Base-by-base conservation (phyloP, 352 stramenopile species). In the Phytophthora pisi region DNA sequence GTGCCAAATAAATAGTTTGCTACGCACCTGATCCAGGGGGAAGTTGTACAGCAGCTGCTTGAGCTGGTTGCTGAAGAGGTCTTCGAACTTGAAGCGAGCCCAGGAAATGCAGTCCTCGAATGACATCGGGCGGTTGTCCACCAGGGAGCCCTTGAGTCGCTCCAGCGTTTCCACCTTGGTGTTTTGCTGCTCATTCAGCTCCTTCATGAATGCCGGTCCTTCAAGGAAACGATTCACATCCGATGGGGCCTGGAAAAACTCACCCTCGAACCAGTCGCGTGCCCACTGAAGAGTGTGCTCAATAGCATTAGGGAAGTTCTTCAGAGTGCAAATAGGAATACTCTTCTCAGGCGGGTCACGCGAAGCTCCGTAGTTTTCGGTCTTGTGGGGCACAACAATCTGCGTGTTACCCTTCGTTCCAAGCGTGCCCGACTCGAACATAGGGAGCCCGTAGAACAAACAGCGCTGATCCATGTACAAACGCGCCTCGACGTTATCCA, bases 291-390 rank as follows among this genome's bases (percentile, higher is more conserved):
- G 77, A 15, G 97, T 99, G 81, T 99, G 98, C 65, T 99, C 96
- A 72, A 99, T 99, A 49, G 98, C 93, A 77, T 99, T 99, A 3
- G 98, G 98, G 69, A 99, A 99, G 82, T 99, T 99, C 83, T 99
- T 99, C 20, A 99, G 82, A 1, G 98, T 99, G 72, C 98, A 99
- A 53, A 99, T 97, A 8, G 98, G 98, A 73, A 99, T 99, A 55
- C 89, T 98, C 82, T 99, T 99, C 80, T 99, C 98, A 5, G 97
- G 97, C 64, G 97, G 97, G 75, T 99, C 98, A 42, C 96, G 93
- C 40, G 96, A 99, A 77, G 93, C 97, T 16, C 97, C 97, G 68
- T 99, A 99, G 76, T 99, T 99, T 62, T 97, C 90, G 24, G 97
- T 97, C 57, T 94, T 92, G 77, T 96, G 84, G 3, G 89, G 89